Percentiles rank a stretch among this genome's conserved stretches.
phyloP scores from a whole-genome alignment of 148 eudicot genomes.

The Selenicereus undatus region DNA sequence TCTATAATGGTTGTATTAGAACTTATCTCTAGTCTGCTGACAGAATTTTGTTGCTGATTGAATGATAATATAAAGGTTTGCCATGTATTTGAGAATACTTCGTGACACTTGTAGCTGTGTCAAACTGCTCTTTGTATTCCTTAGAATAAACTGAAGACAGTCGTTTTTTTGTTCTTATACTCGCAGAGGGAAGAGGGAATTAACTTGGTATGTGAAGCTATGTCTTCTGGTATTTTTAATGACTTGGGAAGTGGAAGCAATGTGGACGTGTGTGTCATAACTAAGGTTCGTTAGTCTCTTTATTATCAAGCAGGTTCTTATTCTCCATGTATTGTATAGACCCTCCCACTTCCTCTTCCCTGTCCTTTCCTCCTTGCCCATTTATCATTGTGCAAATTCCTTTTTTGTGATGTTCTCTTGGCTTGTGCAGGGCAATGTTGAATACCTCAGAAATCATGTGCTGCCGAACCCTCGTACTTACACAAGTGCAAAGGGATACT shows the following conservation, averaged over 20 bases:
- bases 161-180: slow-evolving; percentile 8
- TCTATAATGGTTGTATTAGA: neutral
- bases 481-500: slow-evolving; percentile 60
- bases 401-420: neutral
- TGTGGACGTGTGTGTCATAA: slow-evolving; percentile 83
- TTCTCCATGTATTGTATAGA: neutral
- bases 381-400: slow-evolving; percentile 3
- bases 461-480: slow-evolving; percentile 89
- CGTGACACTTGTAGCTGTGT: neutral
- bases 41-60: neutral
- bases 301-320: neutral
- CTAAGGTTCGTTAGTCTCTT: slow-evolving; percentile 50
- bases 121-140: neutral
- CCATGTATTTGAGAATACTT: neutral
- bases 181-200: slow-evolving; percentile 85
- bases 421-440: slow-evolving; percentile 66
- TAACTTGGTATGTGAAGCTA: slow-evolving; percentile 68
- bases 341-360: neutral
- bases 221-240: slow-evolving; percentile 84
- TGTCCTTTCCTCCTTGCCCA: neutral
- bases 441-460: slow-evolving; percentile 73
- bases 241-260: slow-evolving; percentile 98
- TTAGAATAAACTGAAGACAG: neutral
- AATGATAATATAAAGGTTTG: neutral
- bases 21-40: neutral